phyloP scores from a whole-genome alignment of 169 alveolate genomes.

The Prorocentrum cordatum region DNA sequence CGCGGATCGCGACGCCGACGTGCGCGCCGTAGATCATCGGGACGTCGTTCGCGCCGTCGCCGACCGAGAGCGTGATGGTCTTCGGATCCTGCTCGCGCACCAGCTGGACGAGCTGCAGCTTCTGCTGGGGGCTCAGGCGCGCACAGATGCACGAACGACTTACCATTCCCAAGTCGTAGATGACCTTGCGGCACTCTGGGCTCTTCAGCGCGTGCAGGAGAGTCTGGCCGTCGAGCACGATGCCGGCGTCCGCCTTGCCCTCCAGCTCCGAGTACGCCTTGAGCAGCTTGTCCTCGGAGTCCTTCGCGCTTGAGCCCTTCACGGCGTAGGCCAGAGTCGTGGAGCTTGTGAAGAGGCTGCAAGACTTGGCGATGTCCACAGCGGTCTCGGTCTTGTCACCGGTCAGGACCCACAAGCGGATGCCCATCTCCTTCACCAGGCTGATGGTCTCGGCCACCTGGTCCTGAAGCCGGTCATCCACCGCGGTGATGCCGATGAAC shows the following conservation, averaged over 20 bases:
- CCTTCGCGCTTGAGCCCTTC: too few species aligned
- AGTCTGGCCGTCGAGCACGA: slow-evolving; percentile 9
- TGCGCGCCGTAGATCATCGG: slow-evolving; percentile 97
- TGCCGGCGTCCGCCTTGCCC: neutral
- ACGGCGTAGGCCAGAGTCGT: slow-evolving; percentile 34
- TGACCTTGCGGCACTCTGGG: too few species aligned
- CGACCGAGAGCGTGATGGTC: slow-evolving; percentile 78
- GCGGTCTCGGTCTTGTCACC: slow-evolving; percentile 97
- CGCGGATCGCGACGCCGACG: slow-evolving; percentile 92
- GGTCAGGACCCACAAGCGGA: slow-evolving; percentile 90
- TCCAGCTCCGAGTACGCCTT: neutral
- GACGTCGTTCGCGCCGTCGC: slow-evolving; percentile 99
- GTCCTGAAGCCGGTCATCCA: slow-evolving; percentile 78
- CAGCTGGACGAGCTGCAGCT: neutral
- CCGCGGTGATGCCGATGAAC: slow-evolving; percentile 36
- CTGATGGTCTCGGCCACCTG: slow-evolving; percentile 88
- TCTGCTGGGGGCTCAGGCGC: slow-evolving; percentile 59
- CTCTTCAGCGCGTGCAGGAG: too few species aligned
- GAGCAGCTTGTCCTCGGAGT: neutral
- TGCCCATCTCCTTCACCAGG: slow-evolving; percentile 75
- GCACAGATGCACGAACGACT: slow-evolving; percentile 37
- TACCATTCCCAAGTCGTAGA: slow-evolving; percentile 48
- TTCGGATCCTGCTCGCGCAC: neutral
- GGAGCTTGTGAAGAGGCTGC: slow-evolving; percentile 3
- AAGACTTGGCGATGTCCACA: slow-evolving; percentile 71